phyloP scores from a whole-genome alignment of 2,329 filamentous ascomycete genomes.

The Fusarium zealandicum region DNA sequence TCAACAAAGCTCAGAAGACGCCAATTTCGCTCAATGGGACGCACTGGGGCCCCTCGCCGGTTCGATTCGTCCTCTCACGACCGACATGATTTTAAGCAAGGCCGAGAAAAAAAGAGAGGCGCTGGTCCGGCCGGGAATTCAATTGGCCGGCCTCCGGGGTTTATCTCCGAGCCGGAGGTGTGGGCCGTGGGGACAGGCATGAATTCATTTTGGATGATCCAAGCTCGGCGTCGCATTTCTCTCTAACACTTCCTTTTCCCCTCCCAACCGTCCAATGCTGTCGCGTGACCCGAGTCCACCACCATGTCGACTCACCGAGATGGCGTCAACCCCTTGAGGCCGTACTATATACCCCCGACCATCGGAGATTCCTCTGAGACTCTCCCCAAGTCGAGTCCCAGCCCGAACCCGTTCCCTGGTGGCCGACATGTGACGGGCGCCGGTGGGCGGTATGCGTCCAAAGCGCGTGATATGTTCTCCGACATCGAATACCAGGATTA shows the following conservation, averaged over 20 bases:
- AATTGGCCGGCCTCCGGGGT: slow-evolving; percentile 45
- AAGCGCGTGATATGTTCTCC: slow-evolving; percentile 84
- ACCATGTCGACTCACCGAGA: slow-evolving; percentile 56
- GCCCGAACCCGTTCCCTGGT: slow-evolving; percentile 55
- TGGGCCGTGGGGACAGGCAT: slow-evolving; percentile 35
- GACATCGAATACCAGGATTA: slow-evolving; percentile 94
- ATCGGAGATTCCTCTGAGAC: slow-evolving; percentile 56
- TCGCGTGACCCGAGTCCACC: slow-evolving; percentile 39
- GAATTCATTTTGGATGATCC: slow-evolving; percentile 45
- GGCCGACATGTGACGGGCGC: slow-evolving; percentile 51
- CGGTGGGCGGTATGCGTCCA: slow-evolving; percentile 49
- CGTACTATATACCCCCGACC: slow-evolving; percentile 72
- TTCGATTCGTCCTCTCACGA: slow-evolving; percentile 42
- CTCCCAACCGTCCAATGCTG: slow-evolving; percentile 35
- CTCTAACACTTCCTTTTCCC: slow-evolving; percentile 14
- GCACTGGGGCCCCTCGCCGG: slow-evolving; percentile 34
- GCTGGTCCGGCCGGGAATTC: slow-evolving; percentile 46
- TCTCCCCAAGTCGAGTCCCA: slow-evolving; percentile 46
- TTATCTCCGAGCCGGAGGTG: slow-evolving; percentile 37
- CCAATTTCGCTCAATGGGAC: slow-evolving; percentile 41
- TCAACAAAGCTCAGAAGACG: slow-evolving; percentile 22
- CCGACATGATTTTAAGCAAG: slow-evolving; percentile 43
- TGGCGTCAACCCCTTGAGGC: slow-evolving; percentile 69
- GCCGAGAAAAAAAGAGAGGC: slow-evolving; percentile 38
- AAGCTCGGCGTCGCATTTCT: slow-evolving; percentile 32